phyloP scores from a whole-genome alignment of 2,329 filamentous ascomycete genomes.

The Colletotrichum kahawae region DNA sequence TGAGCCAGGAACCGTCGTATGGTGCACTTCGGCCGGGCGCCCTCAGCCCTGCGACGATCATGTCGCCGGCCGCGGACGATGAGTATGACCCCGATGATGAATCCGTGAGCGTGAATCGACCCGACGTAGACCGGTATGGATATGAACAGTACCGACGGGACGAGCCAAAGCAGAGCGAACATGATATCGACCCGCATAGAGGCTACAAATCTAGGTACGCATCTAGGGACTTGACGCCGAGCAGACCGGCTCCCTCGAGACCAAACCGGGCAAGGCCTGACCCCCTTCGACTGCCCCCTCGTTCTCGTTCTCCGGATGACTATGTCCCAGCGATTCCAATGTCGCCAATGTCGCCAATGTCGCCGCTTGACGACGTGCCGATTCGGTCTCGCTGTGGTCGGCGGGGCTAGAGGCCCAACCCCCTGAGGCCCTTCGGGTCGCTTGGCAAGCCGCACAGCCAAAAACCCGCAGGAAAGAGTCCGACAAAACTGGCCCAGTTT shows the following conservation, averaged over 20 bases:
- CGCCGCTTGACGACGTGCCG: background rate
- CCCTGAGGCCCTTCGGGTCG: background rate
- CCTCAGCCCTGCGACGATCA: background rate
- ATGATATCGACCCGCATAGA: background rate
- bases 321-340: background rate
- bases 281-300: background rate
- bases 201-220: background rate
- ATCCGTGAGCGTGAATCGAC: background rate
- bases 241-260: background rate
- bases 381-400: background rate
- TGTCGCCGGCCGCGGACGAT: background rate
- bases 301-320: background rate
- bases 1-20: background rate
- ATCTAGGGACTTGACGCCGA: background rate
- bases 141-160: background rate
- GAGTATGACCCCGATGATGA: background rate
- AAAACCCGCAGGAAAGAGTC: background rate
- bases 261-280: background rate
- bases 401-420: background rate
- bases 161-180: background rate
- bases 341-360: background rate
- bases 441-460: background rate
- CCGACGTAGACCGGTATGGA: background rate
- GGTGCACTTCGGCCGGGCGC: background rate
- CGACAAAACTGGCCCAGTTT: background rate